Base-by-base conservation (phyloP, 805 yeast genomes). In the Dipodascus albidus region DNA sequence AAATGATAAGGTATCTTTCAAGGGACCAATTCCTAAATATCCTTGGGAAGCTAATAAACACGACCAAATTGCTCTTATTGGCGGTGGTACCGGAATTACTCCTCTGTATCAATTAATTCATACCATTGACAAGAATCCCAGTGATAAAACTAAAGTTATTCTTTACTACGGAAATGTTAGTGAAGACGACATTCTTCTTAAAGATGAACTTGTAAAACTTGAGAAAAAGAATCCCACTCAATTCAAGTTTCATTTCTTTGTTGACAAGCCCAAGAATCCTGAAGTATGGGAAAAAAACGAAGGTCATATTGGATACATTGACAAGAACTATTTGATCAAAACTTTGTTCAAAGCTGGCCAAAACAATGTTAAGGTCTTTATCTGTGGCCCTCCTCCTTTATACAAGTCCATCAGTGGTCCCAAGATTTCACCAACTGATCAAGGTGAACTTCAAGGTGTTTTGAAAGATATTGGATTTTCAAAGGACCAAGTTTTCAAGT, bases 31-130 rank as follows among this genome's bases (percentile, higher is more conserved):
- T 60, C 75, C 77, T 64, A 93, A 93, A 76, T 90, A 93, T 87
- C 81, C 84, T 67, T 87, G 95, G 89, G 78, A 78, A 62, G 85
- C 93, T 61, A 91, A 93, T 77, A 80, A 82, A 67, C 91, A 79
- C 75, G 80, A 86, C 64, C 74, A 81, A 59, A 80, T 93, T 67
- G 80, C 84, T 55, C 78, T 93, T 67, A 75, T 93, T 61, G 98
- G 96, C 63, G 99, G 96, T 65, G 99, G 99, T 66, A 78, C 95
- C 51, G 98, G 98, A 72, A 90, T 93, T 69, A 87, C 97, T 50
- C 99, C 99, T 56, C 77, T 93, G 71, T 90, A 78, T 76, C 99
- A 93, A 76, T 72, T 93, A 68, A 69, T 87, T 58, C 85, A 81
- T 64, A 82, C 80, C 67, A 79, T 91, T 67, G 76, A 86, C 65